Evolutionary conservation across 371 early-diverging fungal genomes (phyloP), one percentile per base, ranked within the genome.

Genomic region (Mortierella sp.): DNA sequence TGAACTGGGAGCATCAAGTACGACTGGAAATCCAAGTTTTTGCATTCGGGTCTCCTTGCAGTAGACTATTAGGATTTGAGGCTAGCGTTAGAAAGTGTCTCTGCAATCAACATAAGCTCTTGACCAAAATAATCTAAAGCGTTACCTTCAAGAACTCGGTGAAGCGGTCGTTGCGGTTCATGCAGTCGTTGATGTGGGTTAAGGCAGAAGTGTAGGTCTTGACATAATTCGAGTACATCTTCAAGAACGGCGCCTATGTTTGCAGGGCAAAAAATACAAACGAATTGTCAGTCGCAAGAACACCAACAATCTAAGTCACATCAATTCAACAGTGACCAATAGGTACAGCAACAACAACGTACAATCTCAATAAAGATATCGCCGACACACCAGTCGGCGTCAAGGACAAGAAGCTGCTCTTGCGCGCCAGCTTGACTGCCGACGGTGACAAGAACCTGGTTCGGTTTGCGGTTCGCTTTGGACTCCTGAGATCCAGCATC

Each of bases 1-100:
- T 97, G 97, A 58, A 97, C 94, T 8, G 97, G 97, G 47, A 96
- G 86, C 71, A 97, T 93, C 80, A 97, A 84, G 86, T 94, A 96
- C 44, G 96, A 90, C 74, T 95, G 94, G 65, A 97, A 92, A 75
- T 89, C 90, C 77, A 97, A 84, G n/a, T 88, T 89, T 65, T 88
- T 89, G 83, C 94, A 92, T 58, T 93, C 91, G 60, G 89, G 84
- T 31, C 77, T 83, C 24, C 87, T 79, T 13, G 84, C 88, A 31
- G 89, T 80, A 11, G 78, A 65, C 89, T 90, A 81, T 70, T 7
- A 42, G 34, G 50, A 8, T 9, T 11, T 0, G 44, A 34, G 9
- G n/a, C 4, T 34, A 38, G 19, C 21, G 70, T 16, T 0, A 21
- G 50, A 16, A 1, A 44, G 21, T 65, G 54, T 4, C 34, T n/a